These are phyloP conservation scores for Chloroidium sp. DNA, from an alignment of 163 green algal species.

Conservation along the genomic window DNA sequence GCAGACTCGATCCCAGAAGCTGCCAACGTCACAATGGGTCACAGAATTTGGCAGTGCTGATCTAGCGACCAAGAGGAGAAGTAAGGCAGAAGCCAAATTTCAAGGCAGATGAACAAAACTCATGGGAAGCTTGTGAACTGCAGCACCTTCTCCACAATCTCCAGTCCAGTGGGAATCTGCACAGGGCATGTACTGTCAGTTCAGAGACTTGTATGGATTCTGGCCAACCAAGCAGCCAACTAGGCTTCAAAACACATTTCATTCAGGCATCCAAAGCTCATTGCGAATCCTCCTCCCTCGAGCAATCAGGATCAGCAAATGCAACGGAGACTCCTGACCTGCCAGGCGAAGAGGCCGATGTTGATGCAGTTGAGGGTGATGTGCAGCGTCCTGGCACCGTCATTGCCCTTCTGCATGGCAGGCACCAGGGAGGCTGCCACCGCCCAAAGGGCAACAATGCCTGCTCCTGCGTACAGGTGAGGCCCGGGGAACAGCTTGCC, in stretches of 20 bases:
- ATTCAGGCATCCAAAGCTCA: neutral
- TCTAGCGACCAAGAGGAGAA: no score
- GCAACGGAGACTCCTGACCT: conserved; percentile 16
- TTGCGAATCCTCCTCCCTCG: neutral
- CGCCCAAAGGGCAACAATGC: conserved; percentile 88
- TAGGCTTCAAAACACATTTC: neutral
- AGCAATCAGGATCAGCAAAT: conserved; percentile 5
- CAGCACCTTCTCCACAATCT: conserved; percentile 91
- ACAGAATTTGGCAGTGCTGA: no score
- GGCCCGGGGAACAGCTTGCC: conserved; percentile 95
- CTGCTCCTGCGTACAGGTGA: conserved; percentile 91
- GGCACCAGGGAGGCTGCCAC: conserved; percentile 83
- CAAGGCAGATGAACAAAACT: neutral
- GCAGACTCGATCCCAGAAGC: no score
- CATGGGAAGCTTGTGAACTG: neutral
- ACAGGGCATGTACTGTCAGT: conserved; percentile 20
- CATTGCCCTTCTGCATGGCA: conserved; percentile 93
- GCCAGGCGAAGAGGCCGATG: conserved; percentile 80
- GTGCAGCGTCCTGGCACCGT: conserved; percentile 76
- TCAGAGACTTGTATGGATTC: neutral
- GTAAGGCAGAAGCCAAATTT: no score
- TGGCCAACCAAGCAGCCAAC: neutral
- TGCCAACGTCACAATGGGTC: no score
- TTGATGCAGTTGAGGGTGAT: conserved; percentile 89
- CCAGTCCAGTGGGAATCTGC: conserved; percentile 77